Evolutionary conservation across 371 early-diverging fungal species (phyloP).

Genomic region (Amoeboradix gromovi): DNA sequence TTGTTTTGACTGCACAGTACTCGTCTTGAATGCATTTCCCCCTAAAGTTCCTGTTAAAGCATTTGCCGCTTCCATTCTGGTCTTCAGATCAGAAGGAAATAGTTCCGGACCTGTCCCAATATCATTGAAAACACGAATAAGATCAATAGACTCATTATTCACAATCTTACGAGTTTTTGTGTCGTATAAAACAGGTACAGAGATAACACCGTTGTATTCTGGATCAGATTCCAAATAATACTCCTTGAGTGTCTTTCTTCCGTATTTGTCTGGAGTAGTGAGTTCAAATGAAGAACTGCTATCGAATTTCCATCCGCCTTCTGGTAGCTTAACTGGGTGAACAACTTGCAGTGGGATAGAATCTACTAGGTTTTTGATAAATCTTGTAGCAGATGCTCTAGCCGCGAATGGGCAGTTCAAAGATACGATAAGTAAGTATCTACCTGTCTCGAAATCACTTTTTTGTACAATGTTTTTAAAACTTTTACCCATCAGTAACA

Average conservation of each 20-base stretch:
- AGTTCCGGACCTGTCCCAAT: slow-evolving; percentile 5
- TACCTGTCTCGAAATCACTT: neutral
- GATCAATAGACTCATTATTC: slow-evolving; percentile 81
- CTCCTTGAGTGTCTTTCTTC: neutral
- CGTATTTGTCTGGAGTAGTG: neutral
- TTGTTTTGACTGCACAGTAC: slow-evolving; percentile 51
- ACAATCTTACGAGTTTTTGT: slow-evolving; percentile 71
- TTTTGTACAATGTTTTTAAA: too few relatives aligned
- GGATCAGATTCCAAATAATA: neutral
- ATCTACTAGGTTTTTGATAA: neutral
- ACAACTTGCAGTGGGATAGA: neutral
- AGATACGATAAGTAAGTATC: neutral
- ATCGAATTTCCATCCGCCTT: neutral
- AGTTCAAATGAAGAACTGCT: neutral
- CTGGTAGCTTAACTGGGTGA: neutral
- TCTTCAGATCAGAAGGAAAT: slow-evolving; percentile 42
- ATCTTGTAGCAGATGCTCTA: neutral
- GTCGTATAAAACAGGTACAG: slow-evolving; percentile 49
- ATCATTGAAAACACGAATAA: slow-evolving; percentile 72
- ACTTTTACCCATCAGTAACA: too few relatives aligned
- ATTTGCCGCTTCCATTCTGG: slow-evolving; percentile 54
- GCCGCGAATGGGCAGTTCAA: neutral
- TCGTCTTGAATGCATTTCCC: slow-evolving; percentile 62
- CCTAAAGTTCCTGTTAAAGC: too few relatives aligned
- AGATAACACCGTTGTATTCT: neutral